phyloP scores from a whole-genome alignment of 2,329 filamentous ascomycete genomes.

The Cadophora luteo-olivacea region DNA sequence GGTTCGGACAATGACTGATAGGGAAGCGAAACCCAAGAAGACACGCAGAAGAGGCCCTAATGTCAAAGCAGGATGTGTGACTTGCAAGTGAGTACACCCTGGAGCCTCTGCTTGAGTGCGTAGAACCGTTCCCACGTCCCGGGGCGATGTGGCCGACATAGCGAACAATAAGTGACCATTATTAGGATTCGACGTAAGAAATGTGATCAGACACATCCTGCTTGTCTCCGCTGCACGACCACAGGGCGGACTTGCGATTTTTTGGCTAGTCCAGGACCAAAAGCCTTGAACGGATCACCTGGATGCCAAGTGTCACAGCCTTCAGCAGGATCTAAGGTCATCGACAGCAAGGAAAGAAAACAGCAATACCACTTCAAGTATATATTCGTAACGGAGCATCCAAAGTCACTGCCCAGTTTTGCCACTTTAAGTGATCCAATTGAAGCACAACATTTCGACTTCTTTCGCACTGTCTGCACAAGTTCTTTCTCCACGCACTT shows the following conservation, averaged over 20 bases:
- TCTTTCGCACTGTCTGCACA: constrained; percentile 20
- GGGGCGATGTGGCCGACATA: neutral
- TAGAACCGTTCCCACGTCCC: neutral
- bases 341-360: neutral
- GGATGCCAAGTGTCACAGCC: neutral
- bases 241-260: constrained; percentile 33
- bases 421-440: neutral
- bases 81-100: constrained; percentile 18
- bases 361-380: neutral
- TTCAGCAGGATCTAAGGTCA: neutral
- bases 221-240: constrained; percentile 19
- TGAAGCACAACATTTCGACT: constrained; percentile 25
- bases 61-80: constrained; percentile 18
- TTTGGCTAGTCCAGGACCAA: neutral
- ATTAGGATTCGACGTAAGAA: constrained; percentile 30
- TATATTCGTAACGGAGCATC: neutral
- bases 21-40: constrained; percentile 45
- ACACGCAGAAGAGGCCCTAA: constrained; percentile 25
- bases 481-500: constrained; percentile 23
- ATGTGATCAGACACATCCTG: constrained; percentile 31
- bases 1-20: neutral
- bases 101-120: too few species aligned
- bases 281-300: too few species aligned
- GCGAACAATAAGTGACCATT: neutral
- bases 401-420: constrained; percentile 5